Conservation (phyloP, 495 filamentous ascomycete genomes). For the Cudoniella acicularis region DNA sequence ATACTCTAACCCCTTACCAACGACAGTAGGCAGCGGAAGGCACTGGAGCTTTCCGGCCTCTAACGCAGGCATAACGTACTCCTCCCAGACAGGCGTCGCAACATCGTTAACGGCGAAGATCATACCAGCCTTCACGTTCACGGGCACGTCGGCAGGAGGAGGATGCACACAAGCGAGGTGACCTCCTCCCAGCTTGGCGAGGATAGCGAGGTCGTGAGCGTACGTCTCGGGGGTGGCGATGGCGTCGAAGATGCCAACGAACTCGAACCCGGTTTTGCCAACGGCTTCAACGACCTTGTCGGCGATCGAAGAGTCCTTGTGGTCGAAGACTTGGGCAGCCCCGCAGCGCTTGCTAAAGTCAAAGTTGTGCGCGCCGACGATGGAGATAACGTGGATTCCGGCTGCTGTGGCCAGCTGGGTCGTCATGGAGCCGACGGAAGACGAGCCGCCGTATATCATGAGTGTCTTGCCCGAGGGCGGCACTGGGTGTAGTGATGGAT, state of each 20-base stretch:
- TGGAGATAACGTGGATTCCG: constrained; percentile 31
- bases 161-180: constrained; percentile 35
- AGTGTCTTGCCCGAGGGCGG: constrained; percentile 21
- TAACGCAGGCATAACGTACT: constrained; percentile 38
- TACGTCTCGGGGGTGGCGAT: constrained; percentile 34
- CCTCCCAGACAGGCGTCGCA: constrained; percentile 36
- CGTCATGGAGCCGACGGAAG: constrained; percentile 29
- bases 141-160: constrained; percentile 29
- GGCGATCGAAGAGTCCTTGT: constrained; percentile 29
- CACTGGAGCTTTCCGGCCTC: constrained; percentile 34
- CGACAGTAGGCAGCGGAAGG: constrained; percentile 31
- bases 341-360: constrained; percentile 28
- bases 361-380: constrained; percentile 28
- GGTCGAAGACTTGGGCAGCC: constrained; percentile 31
- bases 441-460: constrained; percentile 33
- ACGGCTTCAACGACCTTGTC: constrained; percentile 33
- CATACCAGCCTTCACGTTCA: constrained; percentile 39
- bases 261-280: constrained; percentile 9
- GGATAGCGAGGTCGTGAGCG: constrained; percentile 30
- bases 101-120: constrained; percentile 45
- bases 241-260: constrained; percentile 39
- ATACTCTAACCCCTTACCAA: constrained; percentile 37
- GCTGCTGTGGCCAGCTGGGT: constrained; percentile 34
- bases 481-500: constrained; percentile 27
- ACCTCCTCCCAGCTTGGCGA: constrained; percentile 34